Percentiles rank a stretch among this genome's conserved stretches.
Evolutionary conservation across 2,329 filamentous ascomycete species (phyloP).

Genomic region (Dothidotthia symphoricarpi): DNA sequence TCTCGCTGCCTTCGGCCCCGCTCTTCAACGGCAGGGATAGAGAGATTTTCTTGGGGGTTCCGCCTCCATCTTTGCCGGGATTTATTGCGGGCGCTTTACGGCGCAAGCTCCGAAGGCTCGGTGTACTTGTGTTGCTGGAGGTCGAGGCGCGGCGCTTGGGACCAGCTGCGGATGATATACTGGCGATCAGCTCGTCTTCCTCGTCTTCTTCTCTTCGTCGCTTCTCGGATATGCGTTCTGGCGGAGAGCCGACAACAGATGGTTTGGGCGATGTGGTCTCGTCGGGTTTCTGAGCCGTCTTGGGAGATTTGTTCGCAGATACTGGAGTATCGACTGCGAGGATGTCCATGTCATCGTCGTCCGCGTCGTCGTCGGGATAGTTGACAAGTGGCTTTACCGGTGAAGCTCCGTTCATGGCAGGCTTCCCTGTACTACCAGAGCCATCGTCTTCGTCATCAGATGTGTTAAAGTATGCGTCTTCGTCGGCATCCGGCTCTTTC

Average conservation of each 20-base stretch:
- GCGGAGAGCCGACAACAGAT: slow-evolving; percentile 39
- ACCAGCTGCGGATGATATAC: slow-evolving; percentile 59
- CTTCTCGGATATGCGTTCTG: slow-evolving; percentile 82
- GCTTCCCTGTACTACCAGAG: slow-evolving; percentile 27
- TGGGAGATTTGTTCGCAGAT: slow-evolving; percentile 28
- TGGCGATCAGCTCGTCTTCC: slow-evolving; percentile 79
- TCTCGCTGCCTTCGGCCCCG: slow-evolving; percentile 31
- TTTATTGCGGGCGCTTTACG: slow-evolving; percentile 46
- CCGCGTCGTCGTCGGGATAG: slow-evolving; percentile 85
- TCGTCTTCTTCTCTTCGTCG: slow-evolving; percentile 89
- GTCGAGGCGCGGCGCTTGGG: slow-evolving; percentile 47
- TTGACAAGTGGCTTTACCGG: slow-evolving; percentile 73
- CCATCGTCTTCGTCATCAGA: slow-evolving; percentile 78
- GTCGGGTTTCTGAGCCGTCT: slow-evolving; percentile 26
- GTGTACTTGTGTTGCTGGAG: slow-evolving; percentile 36
- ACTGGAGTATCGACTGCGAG: slow-evolving; percentile 47
- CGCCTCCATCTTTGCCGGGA: slow-evolving; percentile 44
- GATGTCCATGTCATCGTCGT: slow-evolving; percentile 58
- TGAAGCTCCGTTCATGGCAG: slow-evolving; percentile 61
- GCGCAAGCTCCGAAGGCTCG: slow-evolving; percentile 39
- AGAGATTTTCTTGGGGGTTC: slow-evolving; percentile 43
- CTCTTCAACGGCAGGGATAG: slow-evolving; percentile 44
- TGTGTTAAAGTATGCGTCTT: slow-evolving; percentile 92
- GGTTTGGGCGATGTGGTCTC: slow-evolving; percentile 25
- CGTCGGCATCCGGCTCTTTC: slow-evolving; percentile 78